Conservation (phyloP, 1,284 basidiomycete species). For the Dichomitus squalens region DNA sequence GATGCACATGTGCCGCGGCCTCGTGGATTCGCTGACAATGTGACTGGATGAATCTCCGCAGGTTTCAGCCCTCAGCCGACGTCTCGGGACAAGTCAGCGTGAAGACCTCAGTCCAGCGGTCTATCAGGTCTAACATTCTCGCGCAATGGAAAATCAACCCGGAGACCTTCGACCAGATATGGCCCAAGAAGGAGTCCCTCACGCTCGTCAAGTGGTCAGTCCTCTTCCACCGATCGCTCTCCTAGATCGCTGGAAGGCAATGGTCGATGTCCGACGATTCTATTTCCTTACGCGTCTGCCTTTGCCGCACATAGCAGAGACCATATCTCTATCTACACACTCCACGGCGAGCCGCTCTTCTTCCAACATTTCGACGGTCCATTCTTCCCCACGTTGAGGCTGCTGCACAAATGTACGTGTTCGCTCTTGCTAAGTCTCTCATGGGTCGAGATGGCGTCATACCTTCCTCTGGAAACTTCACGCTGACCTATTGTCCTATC, state of each 20-base stretch:
- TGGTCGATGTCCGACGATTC: conserved; percentile 6
- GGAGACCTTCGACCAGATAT: conserved; percentile 86
- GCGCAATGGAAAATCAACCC: conserved; percentile 85
- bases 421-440: neutral
- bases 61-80: conserved; percentile 86
- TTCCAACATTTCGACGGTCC: conserved; percentile 98
- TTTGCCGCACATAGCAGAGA: conserved; percentile 74
- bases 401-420: conserved; percentile 88
- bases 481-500: neutral
- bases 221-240: conserved; percentile 7
- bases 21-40: conserved; percentile 5
- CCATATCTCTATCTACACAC: conserved; percentile 90
- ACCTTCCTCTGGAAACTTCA: conserved; percentile 7
- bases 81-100: conserved; percentile 92
- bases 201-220: conserved; percentile 94
- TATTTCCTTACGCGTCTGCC: conserved; percentile 6
- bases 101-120: conserved; percentile 93
- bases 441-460: neutral
- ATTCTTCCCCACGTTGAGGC: conserved; percentile 83
- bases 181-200: conserved; percentile 98
- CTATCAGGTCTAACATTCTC: conserved; percentile 81
- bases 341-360: conserved; percentile 87
- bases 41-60: conserved; percentile 34
- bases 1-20: neutral
- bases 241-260: conserved; percentile 8